These are phyloP conservation scores for Cladosporium sp. DNA, from an alignment of 2,329 filamentous ascomycete genomes.

Conservation along the genomic window DNA sequence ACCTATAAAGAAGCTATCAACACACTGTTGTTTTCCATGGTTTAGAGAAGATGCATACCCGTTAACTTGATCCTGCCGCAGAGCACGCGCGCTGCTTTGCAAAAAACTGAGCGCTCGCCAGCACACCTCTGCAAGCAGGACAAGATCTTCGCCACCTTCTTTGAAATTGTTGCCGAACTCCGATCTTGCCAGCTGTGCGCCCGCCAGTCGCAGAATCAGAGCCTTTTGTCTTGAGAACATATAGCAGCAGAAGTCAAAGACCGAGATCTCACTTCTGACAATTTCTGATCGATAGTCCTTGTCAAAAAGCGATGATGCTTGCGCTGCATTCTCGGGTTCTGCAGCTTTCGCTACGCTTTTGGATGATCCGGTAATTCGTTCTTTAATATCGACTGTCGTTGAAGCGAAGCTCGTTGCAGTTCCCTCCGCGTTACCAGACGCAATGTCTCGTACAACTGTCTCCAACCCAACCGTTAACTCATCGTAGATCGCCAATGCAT, in stretches of 20 bases:
- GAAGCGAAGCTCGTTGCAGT: slow-evolving; percentile 69
- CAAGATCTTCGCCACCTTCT: slow-evolving; percentile 60
- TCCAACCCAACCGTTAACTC: slow-evolving; percentile 87
- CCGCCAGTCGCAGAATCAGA: slow-evolving; percentile 77
- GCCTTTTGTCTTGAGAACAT: slow-evolving; percentile 86
- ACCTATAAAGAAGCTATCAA: slow-evolving; percentile 7
- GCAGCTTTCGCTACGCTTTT: background rate
- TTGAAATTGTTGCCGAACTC: slow-evolving; percentile 33
- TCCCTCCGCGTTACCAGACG: slow-evolving; percentile 54
- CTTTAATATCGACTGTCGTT: slow-evolving; percentile 66
- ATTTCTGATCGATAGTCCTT: slow-evolving; percentile 92
- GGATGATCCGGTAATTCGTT: slow-evolving; percentile 21
- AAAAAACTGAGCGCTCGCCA: slow-evolving; percentile 80
- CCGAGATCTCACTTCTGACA: slow-evolving; percentile 86
- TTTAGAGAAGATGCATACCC: slow-evolving; percentile 42
- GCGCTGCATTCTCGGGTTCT: slow-evolving; percentile 14
- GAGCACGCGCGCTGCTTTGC: slow-evolving; percentile 70
- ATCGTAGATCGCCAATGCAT: slow-evolving; percentile 91
- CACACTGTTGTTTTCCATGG: background rate
- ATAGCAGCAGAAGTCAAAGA: slow-evolving; percentile 93
- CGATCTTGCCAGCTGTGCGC: slow-evolving; percentile 46
- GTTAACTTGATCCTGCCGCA: slow-evolving; percentile 72
- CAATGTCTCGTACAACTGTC: slow-evolving; percentile 71
- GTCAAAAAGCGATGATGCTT: slow-evolving; percentile 29
- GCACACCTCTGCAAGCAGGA: slow-evolving; percentile 81